Base-by-base conservation (phyloP, 1,284 basidiomycete species). In the Salmacisia buchloeana region DNA sequence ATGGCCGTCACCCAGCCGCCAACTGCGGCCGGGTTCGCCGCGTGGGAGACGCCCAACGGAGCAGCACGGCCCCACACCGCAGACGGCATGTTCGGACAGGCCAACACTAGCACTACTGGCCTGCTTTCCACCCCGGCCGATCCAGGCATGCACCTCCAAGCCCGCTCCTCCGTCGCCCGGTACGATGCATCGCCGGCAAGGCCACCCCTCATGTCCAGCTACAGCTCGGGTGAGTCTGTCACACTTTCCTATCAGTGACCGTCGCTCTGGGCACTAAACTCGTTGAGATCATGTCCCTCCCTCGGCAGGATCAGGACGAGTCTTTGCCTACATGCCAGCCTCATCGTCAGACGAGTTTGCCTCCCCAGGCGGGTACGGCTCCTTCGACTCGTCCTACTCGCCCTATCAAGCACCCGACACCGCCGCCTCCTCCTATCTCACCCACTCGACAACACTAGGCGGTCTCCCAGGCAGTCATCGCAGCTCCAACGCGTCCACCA, bases 51-150 rank as follows among this genome's bases (percentile, higher is more conserved):
- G n/a, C 64, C 74, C 15, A 63, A 68, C 15, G 74, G 72, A 2
- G 63, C 60, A 2, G 69, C 74, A 18, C 60, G 74, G n/a, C 74
- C 74, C 1, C 74, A 76, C 66, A 76, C 74, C 3, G 74, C 74
- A 13, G 74, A 76, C 46, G 74, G 73, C 36, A 60, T 76, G 65
- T 76, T 74, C 41, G 72, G 68, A 2, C 31, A 43, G 23, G 31
- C 23, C 31, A 34, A 39, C 21, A 13, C 31, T 12, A 33, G 27
- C n/a, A 25, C 21, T 10, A 52, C 6, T 27, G 25, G 46, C n/a
- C n/a, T 3, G 23, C 23, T 27, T 18, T 12, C 23, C 21, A 18
- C 4, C 25, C 46, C 25, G 27, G 27, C 23, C 6, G 41, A 15
- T 15, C 41, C 10, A 15, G 18, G 39, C 18, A n/a, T 21, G 18